Conservation (phyloP, 352 stramenopile species). For the Phytophthora multivora region DNA sequence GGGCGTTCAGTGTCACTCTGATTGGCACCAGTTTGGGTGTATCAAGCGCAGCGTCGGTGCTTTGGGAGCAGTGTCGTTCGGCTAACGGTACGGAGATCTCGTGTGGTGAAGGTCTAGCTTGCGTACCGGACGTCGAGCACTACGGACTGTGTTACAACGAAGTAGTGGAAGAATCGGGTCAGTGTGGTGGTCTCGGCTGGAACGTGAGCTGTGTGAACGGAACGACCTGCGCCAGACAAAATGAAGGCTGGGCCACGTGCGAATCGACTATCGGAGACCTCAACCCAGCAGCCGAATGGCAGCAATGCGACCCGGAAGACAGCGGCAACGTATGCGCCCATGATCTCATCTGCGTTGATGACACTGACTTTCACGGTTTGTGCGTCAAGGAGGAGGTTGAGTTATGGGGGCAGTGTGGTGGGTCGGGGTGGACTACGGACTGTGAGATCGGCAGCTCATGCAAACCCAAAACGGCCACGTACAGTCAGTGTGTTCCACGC, state of each 20-base stretch:
- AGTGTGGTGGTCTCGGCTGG: conserved; percentile 24
- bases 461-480: conserved; percentile 24
- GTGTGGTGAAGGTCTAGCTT: conserved; percentile 17
- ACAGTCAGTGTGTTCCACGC: conserved; percentile 34
- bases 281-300: conserved; percentile 13
- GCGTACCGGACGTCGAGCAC: conserved; percentile 22
- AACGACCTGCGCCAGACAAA: conserved; percentile 20
- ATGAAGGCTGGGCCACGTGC: conserved; percentile 24
- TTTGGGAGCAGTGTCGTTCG: conserved; percentile 24
- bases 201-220: conserved; percentile 29
- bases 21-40: not conserved
- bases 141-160: conserved; percentile 25
- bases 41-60: not conserved
- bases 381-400: conserved; percentile 26
- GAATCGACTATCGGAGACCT: conserved; percentile 2
- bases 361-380: conserved; percentile 37
- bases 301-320: conserved; percentile 25
- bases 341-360: conserved; percentile 28
- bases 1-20: not conserved
- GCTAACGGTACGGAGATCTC: conserved; percentile 18
- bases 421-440: conserved; percentile 27
- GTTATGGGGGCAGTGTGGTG: conserved; percentile 35
- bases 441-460: conserved; percentile 24
- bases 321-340: conserved; percentile 14
- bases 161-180: conserved; percentile 10